These are phyloP conservation scores for Mycogone perniciosa DNA, from an alignment of 2,329 filamentous ascomycete species.

Conservation along the genomic window DNA sequence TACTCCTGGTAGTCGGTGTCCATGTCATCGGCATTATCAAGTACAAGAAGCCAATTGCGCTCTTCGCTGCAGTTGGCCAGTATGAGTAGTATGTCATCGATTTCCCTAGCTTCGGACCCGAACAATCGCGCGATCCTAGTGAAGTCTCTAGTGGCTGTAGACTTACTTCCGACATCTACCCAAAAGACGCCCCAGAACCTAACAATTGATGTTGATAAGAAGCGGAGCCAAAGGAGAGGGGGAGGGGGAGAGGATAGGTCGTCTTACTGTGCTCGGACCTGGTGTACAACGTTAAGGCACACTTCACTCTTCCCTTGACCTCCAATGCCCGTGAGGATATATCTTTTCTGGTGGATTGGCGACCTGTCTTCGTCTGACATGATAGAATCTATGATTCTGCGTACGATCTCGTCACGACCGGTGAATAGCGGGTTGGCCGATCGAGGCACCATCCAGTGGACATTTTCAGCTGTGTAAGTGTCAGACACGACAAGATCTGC, in stretches of 20 bases:
- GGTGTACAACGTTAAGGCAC: background rate
- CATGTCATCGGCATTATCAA: conserved; percentile 39
- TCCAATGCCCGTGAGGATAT: conserved; percentile 4
- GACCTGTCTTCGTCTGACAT: background rate
- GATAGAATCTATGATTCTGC: background rate
- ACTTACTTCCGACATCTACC: conserved; percentile 1
- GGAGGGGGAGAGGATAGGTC: background rate
- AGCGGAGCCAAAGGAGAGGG: background rate
- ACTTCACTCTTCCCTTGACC: conserved; percentile 10
- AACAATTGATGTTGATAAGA: background rate
- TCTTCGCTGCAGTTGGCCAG: background rate
- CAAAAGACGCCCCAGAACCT: conserved; percentile 12
- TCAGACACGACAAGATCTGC: background rate
- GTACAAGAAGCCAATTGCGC: conserved; percentile 33
- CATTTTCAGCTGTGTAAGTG: background rate
- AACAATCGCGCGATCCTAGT: background rate
- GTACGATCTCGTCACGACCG: conserved; percentile 2
- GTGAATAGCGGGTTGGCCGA: background rate
- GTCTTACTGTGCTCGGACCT: conserved; percentile 3
- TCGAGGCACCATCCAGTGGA: conserved; percentile 1
- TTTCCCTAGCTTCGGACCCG: background rate
- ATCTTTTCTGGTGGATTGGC: background rate
- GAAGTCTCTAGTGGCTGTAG: background rate
- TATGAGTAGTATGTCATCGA: background rate
- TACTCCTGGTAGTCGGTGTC: conserved; percentile 8